Percentiles rank a stretch among this genome's conserved stretches.
These are phyloP conservation scores for Cladobotryum mycophilum DNA, from an alignment of 2,329 filamentous ascomycete species.

Conservation along the genomic window DNA sequence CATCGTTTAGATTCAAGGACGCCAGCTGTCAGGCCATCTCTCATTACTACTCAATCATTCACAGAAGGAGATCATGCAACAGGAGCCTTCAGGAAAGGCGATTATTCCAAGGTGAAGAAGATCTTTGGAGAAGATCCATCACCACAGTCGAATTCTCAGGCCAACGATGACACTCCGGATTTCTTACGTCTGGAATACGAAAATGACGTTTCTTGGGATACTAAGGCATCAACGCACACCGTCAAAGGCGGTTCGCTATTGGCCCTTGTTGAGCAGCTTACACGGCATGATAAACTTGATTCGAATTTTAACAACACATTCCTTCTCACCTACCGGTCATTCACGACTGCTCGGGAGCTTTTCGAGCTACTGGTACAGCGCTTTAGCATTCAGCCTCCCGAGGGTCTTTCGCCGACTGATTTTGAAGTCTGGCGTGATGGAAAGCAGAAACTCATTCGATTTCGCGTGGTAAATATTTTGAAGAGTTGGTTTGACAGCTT, in stretches of 20 bases:
- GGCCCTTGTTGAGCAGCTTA: constrained; percentile 89
- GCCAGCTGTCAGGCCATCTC: constrained; percentile 36
- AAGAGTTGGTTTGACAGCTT: constrained; percentile 99
- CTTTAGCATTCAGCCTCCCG: constrained; percentile 87
- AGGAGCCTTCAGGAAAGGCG: constrained; percentile 51
- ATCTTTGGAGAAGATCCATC: constrained; percentile 60
- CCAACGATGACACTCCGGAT: constrained; percentile 71
- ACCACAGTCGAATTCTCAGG: constrained; percentile 37
- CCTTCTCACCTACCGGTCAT: constrained; percentile 91
- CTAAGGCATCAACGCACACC: constrained; percentile 65
- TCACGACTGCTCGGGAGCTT: constrained; percentile 82
- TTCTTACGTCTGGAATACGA: constrained; percentile 85
- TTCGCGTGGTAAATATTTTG: constrained; percentile 93
- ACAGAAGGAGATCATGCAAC: constrained; percentile 51
- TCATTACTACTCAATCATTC: constrained; percentile 56
- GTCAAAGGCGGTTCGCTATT: constrained; percentile 86
- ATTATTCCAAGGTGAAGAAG: constrained; percentile 59
- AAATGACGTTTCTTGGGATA: constrained; percentile 82
- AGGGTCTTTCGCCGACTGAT: constrained; percentile 67
- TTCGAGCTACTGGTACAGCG: constrained; percentile 89
- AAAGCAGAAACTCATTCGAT: constrained; percentile 93
- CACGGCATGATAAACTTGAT: constrained; percentile 90
- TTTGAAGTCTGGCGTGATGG: constrained; percentile 84
- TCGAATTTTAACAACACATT: constrained; percentile 97
- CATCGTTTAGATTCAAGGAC: constrained; percentile 50